Evolutionary conservation across 768 basidiomycete species (phyloP).

Genomic region (Pulveroboletus sp.): DNA sequence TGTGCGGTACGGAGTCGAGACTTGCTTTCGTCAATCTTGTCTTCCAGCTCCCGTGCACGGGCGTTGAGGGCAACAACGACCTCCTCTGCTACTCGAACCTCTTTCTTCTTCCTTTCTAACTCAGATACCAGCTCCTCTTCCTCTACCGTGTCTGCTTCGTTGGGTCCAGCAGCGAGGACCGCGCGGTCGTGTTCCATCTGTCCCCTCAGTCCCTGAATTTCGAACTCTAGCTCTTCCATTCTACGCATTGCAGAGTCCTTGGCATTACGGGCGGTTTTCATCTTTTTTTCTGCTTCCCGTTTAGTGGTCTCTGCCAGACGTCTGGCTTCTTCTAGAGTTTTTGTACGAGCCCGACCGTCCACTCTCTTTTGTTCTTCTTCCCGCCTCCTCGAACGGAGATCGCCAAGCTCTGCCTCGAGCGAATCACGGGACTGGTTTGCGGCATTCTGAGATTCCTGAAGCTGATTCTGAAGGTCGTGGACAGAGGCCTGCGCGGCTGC

Average conservation of each 20-base stretch:
- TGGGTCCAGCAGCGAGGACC: constrained; percentile 44
- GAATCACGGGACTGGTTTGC: constrained; percentile 59
- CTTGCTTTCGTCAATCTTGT: constrained; percentile 60
- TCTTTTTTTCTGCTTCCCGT: constrained; percentile 85
- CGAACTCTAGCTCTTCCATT: constrained; percentile 57
- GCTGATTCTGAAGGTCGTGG: constrained; percentile 66
- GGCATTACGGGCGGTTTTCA: constrained; percentile 63
- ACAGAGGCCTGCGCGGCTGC: constrained; percentile 57
- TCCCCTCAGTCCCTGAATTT: constrained; percentile 55
- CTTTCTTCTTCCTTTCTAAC: constrained; percentile 55
- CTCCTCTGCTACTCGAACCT: constrained; percentile 61
- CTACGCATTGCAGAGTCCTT: constrained; percentile 61
- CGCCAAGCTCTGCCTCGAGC: constrained; percentile 73
- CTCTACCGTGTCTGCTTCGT: constrained; percentile 40
- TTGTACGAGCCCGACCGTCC: constrained; percentile 82
- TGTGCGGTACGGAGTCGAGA: constrained; percentile 56
- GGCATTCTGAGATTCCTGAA: constrained; percentile 55
- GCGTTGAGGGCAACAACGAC: constrained; percentile 58
- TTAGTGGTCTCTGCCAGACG: constrained; percentile 76
- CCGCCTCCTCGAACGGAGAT: constrained; percentile 70
- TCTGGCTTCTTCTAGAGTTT: constrained; percentile 82
- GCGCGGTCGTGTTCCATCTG: constrained; percentile 55
- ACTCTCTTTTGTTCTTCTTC: constrained; percentile 77
- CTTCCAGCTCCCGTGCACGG: constrained; percentile 73
- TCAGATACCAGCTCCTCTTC: constrained; percentile 44